A percentile compares a stretch with the other conserved stretches of the same genome.
These are phyloP conservation scores for Nadsonia commutata DNA, from an alignment of 1,139 yeast genomes.

Conservation along the genomic window DNA sequence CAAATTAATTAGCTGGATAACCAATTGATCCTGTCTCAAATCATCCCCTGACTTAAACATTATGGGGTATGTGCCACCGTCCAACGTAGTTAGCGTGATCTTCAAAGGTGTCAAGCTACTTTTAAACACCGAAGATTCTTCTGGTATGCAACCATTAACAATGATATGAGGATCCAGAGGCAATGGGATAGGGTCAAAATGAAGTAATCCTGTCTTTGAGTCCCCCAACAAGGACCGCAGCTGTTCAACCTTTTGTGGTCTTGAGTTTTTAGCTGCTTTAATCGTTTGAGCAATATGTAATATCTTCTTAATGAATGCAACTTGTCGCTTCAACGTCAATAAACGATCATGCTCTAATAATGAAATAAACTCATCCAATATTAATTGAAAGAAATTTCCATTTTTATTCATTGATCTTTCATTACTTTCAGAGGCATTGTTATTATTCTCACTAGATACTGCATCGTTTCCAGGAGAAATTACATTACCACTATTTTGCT, in stretches of 20 bases:
- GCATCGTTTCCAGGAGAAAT: too few relatives aligned
- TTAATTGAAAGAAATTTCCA: constrained; percentile 16
- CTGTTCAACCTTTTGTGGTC: constrained; percentile 40
- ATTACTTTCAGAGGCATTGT: not conserved
- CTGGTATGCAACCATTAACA: constrained; percentile 64
- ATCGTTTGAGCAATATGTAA: constrained; percentile 30
- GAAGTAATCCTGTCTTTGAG: constrained; percentile 25
- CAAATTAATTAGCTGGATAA: constrained; percentile 75
- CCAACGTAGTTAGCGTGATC: constrained; percentile 53
- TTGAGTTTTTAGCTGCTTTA: constrained; percentile 36
- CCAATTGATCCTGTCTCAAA: constrained; percentile 87
- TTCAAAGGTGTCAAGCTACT: constrained; percentile 82
- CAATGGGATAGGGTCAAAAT: constrained; percentile 43
- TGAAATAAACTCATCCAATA: constrained; percentile 20
- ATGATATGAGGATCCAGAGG: constrained; percentile 59
- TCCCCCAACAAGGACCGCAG: constrained; percentile 24
- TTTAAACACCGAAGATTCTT: constrained; percentile 75
- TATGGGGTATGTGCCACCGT: constrained; percentile 50
- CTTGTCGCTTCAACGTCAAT: constrained; percentile 27
- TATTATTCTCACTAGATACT: too few relatives aligned
- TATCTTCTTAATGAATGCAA: constrained; percentile 28
- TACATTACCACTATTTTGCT: constrained; percentile 49
- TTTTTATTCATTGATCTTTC: not conserved
- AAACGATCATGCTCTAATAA: constrained; percentile 14
- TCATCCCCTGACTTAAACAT: constrained; percentile 97